Base-by-base conservation (phyloP, 345 rosid genomes). In the Gossypium rotundifolium region DNA sequence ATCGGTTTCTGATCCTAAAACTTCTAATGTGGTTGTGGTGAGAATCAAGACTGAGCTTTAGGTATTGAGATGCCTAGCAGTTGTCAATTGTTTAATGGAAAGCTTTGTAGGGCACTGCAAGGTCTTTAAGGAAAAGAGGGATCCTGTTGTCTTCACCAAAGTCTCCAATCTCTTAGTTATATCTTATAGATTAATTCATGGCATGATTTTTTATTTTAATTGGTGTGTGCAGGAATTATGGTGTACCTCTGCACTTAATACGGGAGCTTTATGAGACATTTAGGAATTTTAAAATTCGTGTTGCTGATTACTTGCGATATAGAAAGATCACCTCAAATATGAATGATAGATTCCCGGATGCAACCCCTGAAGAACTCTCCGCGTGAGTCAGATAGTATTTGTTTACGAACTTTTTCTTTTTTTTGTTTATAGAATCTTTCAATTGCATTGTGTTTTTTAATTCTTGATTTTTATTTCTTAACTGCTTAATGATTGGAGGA, bases 251-350 rank as follows among this genome's bases (percentile, higher is more conserved):
- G 83, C 98, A 94, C 85, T 82, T 94, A 70, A 89, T 94, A 76
- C 81, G 97, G 75, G 98, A 94, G 87, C 97, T 94, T 29, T 92
- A 94, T 57, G 98, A 94, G 93, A 94, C 98, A 62, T 91, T 91
- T 75, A 91, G 97, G 77, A 94, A 94, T 81, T 90, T 94, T 81
- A 94, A 78, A 83, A 85, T 92, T 73, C 98, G 95, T 58, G 84
- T 94, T 83, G 89, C 97, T 73, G 98, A 94, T 87, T 94, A 86
- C 76, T 76, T 92, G 71, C 93, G 93, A n/a, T 94, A 92, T 59
- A 88, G 97, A 54, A 92, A 85, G 87, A 92, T 92, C 84, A 88
- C 98, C 77, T 94, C 98, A 63, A 94, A 94, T 80, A 94, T 94
- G 98, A 92, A 94, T 83, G 97, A 92, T 74, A 87, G 93, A 74